These are phyloP conservation scores for Debaryomyces psychrophilus DNA, from an alignment of 1,139 yeast species.

Conservation along the genomic window DNA sequence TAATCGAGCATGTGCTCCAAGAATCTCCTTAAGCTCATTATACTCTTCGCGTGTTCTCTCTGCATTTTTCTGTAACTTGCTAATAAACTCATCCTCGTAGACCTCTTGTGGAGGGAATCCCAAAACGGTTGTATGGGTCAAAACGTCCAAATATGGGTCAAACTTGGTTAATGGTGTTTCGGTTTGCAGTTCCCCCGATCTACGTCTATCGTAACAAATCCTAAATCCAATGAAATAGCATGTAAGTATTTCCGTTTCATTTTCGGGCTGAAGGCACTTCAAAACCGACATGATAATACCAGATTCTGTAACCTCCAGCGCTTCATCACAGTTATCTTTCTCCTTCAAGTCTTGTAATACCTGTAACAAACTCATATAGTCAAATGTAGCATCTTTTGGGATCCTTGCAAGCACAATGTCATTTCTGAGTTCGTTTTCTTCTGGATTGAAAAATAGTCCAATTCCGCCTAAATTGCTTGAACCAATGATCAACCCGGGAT, in stretches of 20 bases:
- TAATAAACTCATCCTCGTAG: conserved; percentile 23
- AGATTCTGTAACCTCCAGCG: conserved; percentile 21
- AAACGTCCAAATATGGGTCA: conserved; percentile 31
- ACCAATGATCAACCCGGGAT: conserved; percentile 24
- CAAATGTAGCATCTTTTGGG: conserved; percentile 34
- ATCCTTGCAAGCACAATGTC: conserved; percentile 35
- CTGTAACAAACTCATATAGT: conserved; percentile 33
- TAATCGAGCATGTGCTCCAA: conserved; percentile 12
- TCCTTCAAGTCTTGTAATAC: conserved; percentile 25
- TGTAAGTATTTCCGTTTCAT: conserved; percentile 36
- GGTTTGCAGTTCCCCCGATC: conserved; percentile 8
- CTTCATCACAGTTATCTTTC: conserved; percentile 9
- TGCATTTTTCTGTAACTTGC: conserved; percentile 19
- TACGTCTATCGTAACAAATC: conserved; percentile 14
- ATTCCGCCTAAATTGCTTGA: conserved; percentile 35
- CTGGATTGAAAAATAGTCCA: conserved; percentile 31
- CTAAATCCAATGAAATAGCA: conserved; percentile 32
- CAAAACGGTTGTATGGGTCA: conserved; percentile 24
- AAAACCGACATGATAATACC: conserved; percentile 27
- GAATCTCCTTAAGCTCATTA: conserved; percentile 24
- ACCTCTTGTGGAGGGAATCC: conserved; percentile 14
- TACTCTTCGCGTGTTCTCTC: conserved; percentile 26
- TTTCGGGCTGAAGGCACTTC: conserved; percentile 23
- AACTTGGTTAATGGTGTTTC: conserved; percentile 17
- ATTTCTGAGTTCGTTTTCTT: conserved; percentile 2